A percentile compares a stretch with the other conserved stretches of the same genome.
phyloP scores from a whole-genome alignment of 1,284 basidiomycete species.

The Marasmius fiardii region DNA sequence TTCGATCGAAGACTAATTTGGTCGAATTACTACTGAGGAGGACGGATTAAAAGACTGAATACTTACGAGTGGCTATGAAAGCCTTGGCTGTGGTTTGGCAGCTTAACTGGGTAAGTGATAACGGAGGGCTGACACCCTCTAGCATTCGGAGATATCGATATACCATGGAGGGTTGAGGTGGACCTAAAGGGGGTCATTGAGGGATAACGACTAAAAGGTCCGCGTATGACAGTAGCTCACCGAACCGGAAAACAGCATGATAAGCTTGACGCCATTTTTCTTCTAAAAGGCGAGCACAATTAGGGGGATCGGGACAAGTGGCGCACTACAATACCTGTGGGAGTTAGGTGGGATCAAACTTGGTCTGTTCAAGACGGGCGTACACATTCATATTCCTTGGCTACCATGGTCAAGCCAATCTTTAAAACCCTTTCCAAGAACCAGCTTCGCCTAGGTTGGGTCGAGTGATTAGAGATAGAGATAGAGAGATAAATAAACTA shows the following conservation, averaged over 20 bases:
- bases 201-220: conserved; percentile 13
- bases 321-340: conserved; percentile 49
- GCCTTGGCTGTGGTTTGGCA: conserved; percentile 86
- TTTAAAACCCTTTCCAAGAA: conserved; percentile 93
- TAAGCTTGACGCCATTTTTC: conserved; percentile 93
- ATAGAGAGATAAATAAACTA: not conserved
- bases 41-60: not conserved
- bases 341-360: not conserved
- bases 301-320: conserved; percentile 78
- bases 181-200: conserved; percentile 38
- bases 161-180: conserved; percentile 86
- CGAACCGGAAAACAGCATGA: conserved; percentile 83
- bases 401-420: conserved; percentile 80
- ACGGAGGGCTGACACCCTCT: conserved; percentile 78
- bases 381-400: conserved; percentile 89
- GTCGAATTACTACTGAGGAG: conserved; percentile 3
- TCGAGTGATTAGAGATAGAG: not conserved
- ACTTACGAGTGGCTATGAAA: conserved; percentile 78
- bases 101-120: conserved; percentile 76
- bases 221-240: conserved; percentile 33
- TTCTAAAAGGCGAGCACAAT: conserved; percentile 85
- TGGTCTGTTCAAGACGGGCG: conserved; percentile 27
- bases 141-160: conserved; percentile 82
- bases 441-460: conserved; percentile 61
- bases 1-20: conserved; percentile 79